Percentiles rank a stretch among this genome's conserved stretches.
Conservation (phyloP, 345 rosid species). For the Microcos paniculata region DNA sequence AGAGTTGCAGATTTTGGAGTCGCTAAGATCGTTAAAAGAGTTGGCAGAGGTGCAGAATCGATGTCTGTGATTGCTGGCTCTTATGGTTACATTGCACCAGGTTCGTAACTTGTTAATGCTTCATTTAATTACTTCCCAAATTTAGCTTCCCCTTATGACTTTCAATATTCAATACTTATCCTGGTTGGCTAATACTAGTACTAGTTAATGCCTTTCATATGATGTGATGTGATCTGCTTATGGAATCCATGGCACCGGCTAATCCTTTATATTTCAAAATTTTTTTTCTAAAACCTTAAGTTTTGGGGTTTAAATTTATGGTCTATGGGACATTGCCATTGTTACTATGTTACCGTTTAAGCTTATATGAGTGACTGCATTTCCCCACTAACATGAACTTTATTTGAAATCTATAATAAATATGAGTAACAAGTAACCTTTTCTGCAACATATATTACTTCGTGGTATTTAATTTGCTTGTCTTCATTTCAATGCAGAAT, state of each 20-base stretch:
- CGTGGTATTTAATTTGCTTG: not conserved
- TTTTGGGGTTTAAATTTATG: not conserved
- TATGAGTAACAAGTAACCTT: not conserved
- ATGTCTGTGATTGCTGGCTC: constrained; percentile 94
- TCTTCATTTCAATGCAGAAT: constrained; percentile 48
- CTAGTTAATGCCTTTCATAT: not conserved
- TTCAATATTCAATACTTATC: not conserved
- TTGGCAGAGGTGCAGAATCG: constrained; percentile 47
- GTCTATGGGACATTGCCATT: not conserved
- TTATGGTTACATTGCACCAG: constrained; percentile 96
- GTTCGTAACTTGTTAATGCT: constrained; percentile 33
- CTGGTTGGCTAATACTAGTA: not conserved
- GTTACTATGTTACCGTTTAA: not conserved
- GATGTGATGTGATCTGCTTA: not conserved
- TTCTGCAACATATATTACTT: not conserved
- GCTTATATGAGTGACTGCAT: not conserved
- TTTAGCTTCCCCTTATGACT: not conserved
- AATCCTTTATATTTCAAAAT: not conserved
- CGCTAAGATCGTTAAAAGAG: constrained; percentile 63
- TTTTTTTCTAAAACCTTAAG: not conserved
- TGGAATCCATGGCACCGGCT: not conserved
- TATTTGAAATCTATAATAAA: not conserved
- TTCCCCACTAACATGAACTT: not conserved
- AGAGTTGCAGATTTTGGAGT: constrained; percentile 91
- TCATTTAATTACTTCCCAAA: not conserved